Evolutionary conservation across 768 basidiomycete species (phyloP).

Genomic region (Mycena leptocephala): DNA sequence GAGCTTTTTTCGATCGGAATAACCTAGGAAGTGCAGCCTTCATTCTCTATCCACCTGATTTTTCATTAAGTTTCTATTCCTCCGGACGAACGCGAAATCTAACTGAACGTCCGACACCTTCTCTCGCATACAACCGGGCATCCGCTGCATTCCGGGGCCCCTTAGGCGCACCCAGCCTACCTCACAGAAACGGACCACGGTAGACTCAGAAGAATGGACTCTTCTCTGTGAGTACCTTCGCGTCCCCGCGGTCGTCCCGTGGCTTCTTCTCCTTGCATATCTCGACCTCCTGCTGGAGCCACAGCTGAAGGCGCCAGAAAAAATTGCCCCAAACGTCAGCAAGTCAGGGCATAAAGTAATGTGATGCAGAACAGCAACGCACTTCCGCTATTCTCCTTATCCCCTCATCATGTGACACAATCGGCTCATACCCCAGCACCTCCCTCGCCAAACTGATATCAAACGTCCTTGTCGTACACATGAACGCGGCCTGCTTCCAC

Average conservation of each 20-base stretch:
- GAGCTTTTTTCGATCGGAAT: too few relatives aligned
- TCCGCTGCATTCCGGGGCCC: too few relatives aligned
- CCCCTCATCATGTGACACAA: slow-evolving; percentile 64
- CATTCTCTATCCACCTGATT: too few relatives aligned
- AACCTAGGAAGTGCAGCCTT: too few relatives aligned
- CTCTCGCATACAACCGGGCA: too few relatives aligned
- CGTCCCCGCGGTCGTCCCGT: too few relatives aligned
- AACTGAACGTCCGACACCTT: too few relatives aligned
- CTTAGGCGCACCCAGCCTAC: too few relatives aligned
- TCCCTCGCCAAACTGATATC: slow-evolving; percentile 65
- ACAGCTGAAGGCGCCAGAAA: not conserved
- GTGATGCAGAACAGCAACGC: not conserved
- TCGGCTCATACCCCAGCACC: slow-evolving; percentile 67
- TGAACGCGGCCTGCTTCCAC: slow-evolving; percentile 56
- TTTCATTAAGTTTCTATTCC: too few relatives aligned
- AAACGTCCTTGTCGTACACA: slow-evolving; percentile 61
- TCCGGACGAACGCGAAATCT: too few relatives aligned
- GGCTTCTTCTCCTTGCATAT: not conserved
- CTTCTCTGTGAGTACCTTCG: too few relatives aligned
- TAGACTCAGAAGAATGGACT: not conserved
- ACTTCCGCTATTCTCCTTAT: slow-evolving; percentile 53
- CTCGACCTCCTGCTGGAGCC: not conserved
- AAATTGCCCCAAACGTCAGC: not conserved
- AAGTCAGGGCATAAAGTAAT: not conserved
- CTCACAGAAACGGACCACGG: too few relatives aligned